phyloP scores from a whole-genome alignment of 2,329 filamentous ascomycete genomes.

The Zymoseptoria brevis region DNA sequence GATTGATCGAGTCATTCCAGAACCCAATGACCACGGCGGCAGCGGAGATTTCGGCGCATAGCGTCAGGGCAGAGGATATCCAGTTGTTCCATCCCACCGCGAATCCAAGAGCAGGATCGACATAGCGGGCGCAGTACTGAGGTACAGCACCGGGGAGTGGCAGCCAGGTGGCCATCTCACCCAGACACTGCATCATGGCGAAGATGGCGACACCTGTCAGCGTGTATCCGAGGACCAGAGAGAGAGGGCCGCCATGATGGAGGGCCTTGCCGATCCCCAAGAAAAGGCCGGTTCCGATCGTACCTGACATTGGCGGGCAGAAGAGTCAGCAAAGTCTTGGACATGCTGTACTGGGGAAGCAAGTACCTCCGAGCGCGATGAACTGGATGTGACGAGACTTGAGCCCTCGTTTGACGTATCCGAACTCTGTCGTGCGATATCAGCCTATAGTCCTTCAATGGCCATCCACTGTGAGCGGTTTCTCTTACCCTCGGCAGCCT shows the following conservation, averaged over 20 bases:
- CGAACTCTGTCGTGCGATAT: constrained; percentile 32
- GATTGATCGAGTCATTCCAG: constrained; percentile 38
- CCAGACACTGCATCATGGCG: constrained; percentile 37
- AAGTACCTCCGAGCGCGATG: constrained; percentile 46
- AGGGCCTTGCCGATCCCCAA: constrained; percentile 14
- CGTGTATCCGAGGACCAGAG: constrained; percentile 27
- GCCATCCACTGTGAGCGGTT: too few relatives aligned
- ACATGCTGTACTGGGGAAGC: background rate
- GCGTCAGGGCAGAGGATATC: constrained; percentile 35
- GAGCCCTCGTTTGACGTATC: constrained; percentile 44
- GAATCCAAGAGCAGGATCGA: constrained; percentile 28
- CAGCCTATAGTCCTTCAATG: background rate
- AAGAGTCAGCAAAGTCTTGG: background rate
- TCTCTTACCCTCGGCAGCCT: constrained; percentile 36
- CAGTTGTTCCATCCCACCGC: constrained; percentile 36
- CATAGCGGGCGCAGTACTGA: constrained; percentile 30
- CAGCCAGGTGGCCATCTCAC: constrained; percentile 37
- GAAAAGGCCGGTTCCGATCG: constrained; percentile 34
- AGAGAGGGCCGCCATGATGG: constrained; percentile 10
- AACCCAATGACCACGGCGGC: constrained; percentile 57
- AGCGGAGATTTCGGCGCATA: constrained; percentile 55
- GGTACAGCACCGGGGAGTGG: constrained; percentile 29
- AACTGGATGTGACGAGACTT: constrained; percentile 52
- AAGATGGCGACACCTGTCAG: constrained; percentile 29
- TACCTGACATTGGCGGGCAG: constrained; percentile 30